These are phyloP conservation scores for Porodaedalea pini DNA, from an alignment of 1,284 basidiomycete genomes.

Conservation along the genomic window DNA sequence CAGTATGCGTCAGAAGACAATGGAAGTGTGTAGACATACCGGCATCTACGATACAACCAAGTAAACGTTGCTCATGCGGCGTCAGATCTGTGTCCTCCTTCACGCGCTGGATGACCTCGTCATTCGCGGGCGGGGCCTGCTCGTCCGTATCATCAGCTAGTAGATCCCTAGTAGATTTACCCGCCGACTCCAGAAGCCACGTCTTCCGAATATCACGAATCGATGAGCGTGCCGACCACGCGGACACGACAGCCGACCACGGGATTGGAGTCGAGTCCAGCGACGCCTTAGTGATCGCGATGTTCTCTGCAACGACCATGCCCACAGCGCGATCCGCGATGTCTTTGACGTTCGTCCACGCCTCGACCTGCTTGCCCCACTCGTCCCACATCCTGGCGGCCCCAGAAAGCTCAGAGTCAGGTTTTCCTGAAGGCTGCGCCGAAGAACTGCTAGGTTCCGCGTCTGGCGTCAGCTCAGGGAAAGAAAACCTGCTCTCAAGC, in stretches of 20 bases:
- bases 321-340: conserved; percentile 74
- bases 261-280: conserved; percentile 57
- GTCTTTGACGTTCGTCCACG: conserved; percentile 64
- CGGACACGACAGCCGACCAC: conserved; percentile 59
- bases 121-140: conserved; percentile 36
- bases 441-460: conserved; percentile 8
- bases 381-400: conserved; percentile 59
- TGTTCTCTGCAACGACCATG: conserved; percentile 47
- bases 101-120: conserved; percentile 72
- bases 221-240: conserved; percentile 57
- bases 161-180: conserved; percentile 36
- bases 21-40: conserved; percentile 39
- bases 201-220: conserved; percentile 49
- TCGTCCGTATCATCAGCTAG: conserved; percentile 37
- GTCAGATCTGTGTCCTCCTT: conserved; percentile 74
- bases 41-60: conserved; percentile 82
- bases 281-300: conserved; percentile 32
- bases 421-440: conserved; percentile 23
- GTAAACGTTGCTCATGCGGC: conserved; percentile 69
- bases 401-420: conserved; percentile 22
- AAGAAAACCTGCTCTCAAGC: conserved; percentile 38
- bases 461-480: not conserved
- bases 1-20: conserved; percentile 12
- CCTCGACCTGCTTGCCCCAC: conserved; percentile 65
- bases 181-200: conserved; percentile 57